Conservation (phyloP, 257 asterid species). For the Scutellaria barbata region DNA sequence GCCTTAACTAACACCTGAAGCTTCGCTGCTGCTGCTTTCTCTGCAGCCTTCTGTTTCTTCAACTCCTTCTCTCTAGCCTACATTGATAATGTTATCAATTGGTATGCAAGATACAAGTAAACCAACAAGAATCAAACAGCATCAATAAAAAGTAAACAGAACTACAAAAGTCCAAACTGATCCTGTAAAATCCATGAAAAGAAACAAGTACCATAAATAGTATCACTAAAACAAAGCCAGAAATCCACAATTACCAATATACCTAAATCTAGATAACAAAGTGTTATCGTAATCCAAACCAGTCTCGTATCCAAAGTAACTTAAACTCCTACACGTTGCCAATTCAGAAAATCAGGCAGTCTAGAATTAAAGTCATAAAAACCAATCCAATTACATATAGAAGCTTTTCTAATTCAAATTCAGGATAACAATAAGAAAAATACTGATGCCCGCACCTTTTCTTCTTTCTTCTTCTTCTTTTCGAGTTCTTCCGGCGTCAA, state of each 20-base stretch:
- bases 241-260: background rate
- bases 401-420: conserved; percentile 6
- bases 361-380: background rate
- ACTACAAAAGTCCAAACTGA: background rate
- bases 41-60: conserved; percentile 86
- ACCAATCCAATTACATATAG: conserved; percentile 21
- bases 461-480: conserved; percentile 93
- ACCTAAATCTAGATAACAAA: background rate
- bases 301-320: conserved; percentile 3
- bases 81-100: conserved; percentile 27
- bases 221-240: conserved; percentile 23
- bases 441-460: conserved; percentile 56
- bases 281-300: background rate
- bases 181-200: background rate
- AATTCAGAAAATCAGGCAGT: background rate
- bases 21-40: conserved; percentile 85
- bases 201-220: background rate
- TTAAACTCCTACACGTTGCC: background rate
- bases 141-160: background rate
- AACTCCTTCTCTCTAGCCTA: conserved; percentile 92
- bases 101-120: conserved; percentile 8
- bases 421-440: background rate
- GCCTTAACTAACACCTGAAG: conserved; percentile 52
- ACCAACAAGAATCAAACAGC: conserved; percentile 10
- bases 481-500: conserved; percentile 79